These are phyloP conservation scores for Exophiala oligosperma DNA, from an alignment of 2,329 filamentous ascomycete genomes.

Conservation along the genomic window DNA sequence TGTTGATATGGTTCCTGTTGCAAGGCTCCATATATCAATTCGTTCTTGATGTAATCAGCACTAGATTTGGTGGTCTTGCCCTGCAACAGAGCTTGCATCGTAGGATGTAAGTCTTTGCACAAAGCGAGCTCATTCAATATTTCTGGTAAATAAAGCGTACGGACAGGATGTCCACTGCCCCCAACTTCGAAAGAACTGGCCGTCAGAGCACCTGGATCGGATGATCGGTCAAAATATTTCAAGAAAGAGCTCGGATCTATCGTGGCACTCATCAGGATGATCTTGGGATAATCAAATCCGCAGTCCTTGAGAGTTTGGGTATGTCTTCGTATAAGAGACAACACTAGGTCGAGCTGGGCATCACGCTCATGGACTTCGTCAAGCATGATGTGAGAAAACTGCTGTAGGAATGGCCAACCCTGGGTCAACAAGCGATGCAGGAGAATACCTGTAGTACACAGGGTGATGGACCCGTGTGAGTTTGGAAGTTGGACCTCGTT, in stretches of 20 bases:
- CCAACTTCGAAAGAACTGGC: slow-evolving; percentile 79
- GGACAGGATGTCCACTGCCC: slow-evolving; percentile 86
- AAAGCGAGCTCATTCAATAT: slow-evolving; percentile 46
- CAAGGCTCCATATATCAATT: slow-evolving; percentile 10
- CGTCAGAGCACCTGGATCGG: slow-evolving; percentile 1
- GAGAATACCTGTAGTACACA: slow-evolving; percentile 70
- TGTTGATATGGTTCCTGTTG: neutral
- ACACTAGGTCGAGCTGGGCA: slow-evolving; percentile 92
- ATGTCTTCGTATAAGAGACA: slow-evolving; percentile 85
- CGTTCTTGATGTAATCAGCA: slow-evolving; percentile 10
- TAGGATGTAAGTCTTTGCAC: slow-evolving; percentile 1
- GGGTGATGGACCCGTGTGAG: slow-evolving; percentile 82
- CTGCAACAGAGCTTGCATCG: slow-evolving; percentile 8
- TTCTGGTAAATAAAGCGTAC: slow-evolving; percentile 85
- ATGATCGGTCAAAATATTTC: slow-evolving; percentile 65
- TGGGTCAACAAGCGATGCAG: slow-evolving; percentile 95
- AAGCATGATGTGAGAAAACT: slow-evolving; percentile 62
- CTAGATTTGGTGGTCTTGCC: slow-evolving; percentile 11
- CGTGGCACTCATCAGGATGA: slow-evolving; percentile 95
- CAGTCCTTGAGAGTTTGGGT: slow-evolving; percentile 58
- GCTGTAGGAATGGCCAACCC: slow-evolving; percentile 88
- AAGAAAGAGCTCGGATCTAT: slow-evolving; percentile 92
- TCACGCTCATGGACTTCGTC: slow-evolving; percentile 96
- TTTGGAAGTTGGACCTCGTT: slow-evolving; percentile 81
- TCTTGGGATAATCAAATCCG: slow-evolving; percentile 70